phyloP scores from a whole-genome alignment of 306 rosid species.

The Dalbergia oliveri region DNA sequence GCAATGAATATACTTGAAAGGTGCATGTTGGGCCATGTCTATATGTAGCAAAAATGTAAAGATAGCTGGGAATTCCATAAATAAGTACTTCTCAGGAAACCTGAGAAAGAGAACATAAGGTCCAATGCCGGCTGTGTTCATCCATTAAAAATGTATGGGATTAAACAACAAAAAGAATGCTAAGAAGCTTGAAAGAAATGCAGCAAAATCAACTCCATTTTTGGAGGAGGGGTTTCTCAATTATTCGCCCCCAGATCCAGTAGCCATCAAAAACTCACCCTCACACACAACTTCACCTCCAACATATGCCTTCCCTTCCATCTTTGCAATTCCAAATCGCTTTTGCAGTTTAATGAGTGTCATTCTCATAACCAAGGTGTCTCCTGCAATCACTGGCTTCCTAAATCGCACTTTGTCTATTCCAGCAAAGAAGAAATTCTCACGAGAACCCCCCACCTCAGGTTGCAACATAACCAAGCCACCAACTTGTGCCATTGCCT shows the following conservation, averaged over 20 bases:
- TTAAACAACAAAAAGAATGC: constrained; percentile 18
- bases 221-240: constrained; percentile 2
- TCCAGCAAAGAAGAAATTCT: constrained; percentile 86
- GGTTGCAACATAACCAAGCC: constrained; percentile 88
- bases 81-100: not conserved
- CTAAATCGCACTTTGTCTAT: constrained; percentile 88
- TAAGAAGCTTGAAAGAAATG: constrained; percentile 14
- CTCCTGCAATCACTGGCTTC: constrained; percentile 89
- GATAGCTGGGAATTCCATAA: constrained; percentile 3
- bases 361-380: constrained; percentile 89
- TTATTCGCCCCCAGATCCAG: constrained; percentile 55
- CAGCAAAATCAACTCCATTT: constrained; percentile 24
- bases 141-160: not conserved
- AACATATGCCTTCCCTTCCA: constrained; percentile 88
- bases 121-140: not conserved
- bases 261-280: constrained; percentile 87
- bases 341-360: constrained; percentile 76
- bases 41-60: not conserved
- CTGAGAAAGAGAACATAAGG: not conserved
- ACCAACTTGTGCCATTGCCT: constrained; percentile 94
- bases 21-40: constrained; percentile 22
- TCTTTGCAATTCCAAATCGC: constrained; percentile 84
- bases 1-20: constrained; percentile 12
- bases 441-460: constrained; percentile 81
- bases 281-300: constrained; percentile 89